phyloP scores from a whole-genome alignment of 345 rosid genomes.

The Bretschneidera sinensis region DNA sequence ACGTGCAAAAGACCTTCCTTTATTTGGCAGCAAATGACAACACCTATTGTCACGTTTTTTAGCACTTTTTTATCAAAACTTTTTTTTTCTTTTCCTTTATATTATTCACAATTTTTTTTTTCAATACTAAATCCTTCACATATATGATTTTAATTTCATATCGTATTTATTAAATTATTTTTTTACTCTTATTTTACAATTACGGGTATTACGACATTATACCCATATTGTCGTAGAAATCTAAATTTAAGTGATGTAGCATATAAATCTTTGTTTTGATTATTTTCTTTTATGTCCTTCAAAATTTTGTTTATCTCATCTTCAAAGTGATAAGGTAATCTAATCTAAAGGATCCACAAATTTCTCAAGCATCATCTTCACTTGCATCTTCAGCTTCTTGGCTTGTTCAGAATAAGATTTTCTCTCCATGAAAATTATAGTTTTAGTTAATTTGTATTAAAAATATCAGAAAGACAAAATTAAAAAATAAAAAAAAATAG shows the following conservation, averaged over 20 bases:
- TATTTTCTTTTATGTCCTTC: neutral
- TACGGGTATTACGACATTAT: too few species aligned
- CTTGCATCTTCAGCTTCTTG: constrained; percentile 4
- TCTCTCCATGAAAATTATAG: constrained; percentile 1
- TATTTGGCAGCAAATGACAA: too few species aligned
- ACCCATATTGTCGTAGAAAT: constrained; percentile 31
- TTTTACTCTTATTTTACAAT: too few species aligned
- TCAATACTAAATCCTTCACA: too few species aligned
- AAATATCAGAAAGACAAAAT: neutral
- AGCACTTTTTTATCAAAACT: too few species aligned
- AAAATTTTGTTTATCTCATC: constrained; percentile 17
- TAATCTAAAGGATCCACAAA: constrained; percentile 20
- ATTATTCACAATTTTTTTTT: too few species aligned
- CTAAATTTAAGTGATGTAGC: constrained; percentile 27
- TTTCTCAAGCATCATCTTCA: constrained; percentile 6
- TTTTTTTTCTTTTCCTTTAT: too few species aligned
- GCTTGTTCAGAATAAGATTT: neutral
- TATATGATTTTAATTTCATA: too few species aligned
- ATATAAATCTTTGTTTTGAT: constrained; percentile 17
- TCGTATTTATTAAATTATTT: too few species aligned
- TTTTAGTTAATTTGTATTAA: neutral
- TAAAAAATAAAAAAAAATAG: neutral
- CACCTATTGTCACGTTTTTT: too few species aligned
- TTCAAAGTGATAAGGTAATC: constrained; percentile 31
- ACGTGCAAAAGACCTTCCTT: too few species aligned